Base-by-base conservation (phyloP, 306 rosid species). In the Cicer bijugum region DNA sequence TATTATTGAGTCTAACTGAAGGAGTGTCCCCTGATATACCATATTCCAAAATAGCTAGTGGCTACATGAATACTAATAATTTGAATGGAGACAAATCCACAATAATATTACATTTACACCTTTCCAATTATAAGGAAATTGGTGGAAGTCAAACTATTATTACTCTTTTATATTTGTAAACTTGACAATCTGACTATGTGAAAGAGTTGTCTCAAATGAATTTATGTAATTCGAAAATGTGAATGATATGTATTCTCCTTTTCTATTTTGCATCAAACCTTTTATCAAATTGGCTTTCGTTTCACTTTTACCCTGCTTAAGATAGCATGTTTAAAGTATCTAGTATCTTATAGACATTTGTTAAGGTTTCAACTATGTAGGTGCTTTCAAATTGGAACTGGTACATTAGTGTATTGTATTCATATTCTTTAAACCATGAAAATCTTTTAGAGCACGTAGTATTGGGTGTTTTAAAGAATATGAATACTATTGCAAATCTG, bases 81-180 rank as follows among this genome's bases (percentile, higher is more conserved):
- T 16, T 8, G 51, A 39, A 40, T 12, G 5, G 51, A 62, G 58
- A 43, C 67, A 55, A 23, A 53, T 33, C 50, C 42, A 56, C 12
- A 33, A 45, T 19, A 40, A 44, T 33, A 17, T 68, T 66, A 66
- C 20, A 45, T 67, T 43, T 39, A 53, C 56, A 66, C 23, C 15
- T 75, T 75, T 15, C 12, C 46, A n/a, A 16, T 67, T 7, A 16
- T 42, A 58, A 69, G 70, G 70, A 77, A 19, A 77, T 44, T 67
- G 42, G 12, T 77, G 53, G 51, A 57, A 67, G n/a, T 10, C 0
- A 16, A 23, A 12, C 12, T 16, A 28, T 44, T 67, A 17, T 6
- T 9, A 40, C 20, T 66, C 9, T 66, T 57, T 43, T 43, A 56
- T 53, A 56, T 76, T 77, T 77, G 37, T 59, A 28, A 53, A 69